Evolutionary conservation across 306 rosid species (phyloP).

Genomic region (Dryas drummondii): DNA sequence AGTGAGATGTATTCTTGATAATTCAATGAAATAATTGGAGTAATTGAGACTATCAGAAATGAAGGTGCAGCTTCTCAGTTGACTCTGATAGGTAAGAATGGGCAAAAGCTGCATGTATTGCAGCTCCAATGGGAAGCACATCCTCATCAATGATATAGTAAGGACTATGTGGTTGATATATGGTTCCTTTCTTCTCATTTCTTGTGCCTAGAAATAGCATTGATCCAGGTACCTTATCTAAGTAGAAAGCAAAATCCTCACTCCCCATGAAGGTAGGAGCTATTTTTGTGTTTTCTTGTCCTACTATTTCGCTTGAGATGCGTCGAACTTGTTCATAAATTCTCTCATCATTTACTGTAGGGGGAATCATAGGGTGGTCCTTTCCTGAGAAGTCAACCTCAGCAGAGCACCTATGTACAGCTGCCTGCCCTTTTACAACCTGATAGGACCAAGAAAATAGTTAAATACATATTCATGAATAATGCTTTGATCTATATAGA

Average conservation of each 20-base stretch:
- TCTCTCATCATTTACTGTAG: constrained; percentile 57
- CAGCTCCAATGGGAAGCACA: constrained; percentile 75
- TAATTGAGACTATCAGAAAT: background rate
- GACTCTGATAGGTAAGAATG: constrained; percentile 59
- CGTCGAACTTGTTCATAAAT: constrained; percentile 51
- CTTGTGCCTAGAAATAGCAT: constrained; percentile 55
- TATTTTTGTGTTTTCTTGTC: constrained; percentile 52
- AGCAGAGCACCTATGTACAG: constrained; percentile 68
- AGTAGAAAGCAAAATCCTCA: constrained; percentile 88
- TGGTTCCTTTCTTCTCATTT: constrained; percentile 67
- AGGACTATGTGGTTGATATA: constrained; percentile 61
- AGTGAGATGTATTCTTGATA: background rate
- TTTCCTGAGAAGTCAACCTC: constrained; percentile 64
- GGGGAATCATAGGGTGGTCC: constrained; percentile 72
- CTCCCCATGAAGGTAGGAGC: constrained; percentile 69
- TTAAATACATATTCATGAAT: background rate
- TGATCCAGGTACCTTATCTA: constrained; percentile 72
- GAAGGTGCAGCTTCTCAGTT: constrained; percentile 32
- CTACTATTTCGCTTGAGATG: constrained; percentile 58
- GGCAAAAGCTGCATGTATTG: constrained; percentile 86
- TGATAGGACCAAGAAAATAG: constrained; percentile 3
- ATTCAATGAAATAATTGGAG: constrained; percentile 17
- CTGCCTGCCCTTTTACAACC: constrained; percentile 73
- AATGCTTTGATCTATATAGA: no score
- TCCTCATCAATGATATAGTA: constrained; percentile 60